A percentile compares a stretch with the other conserved stretches of the same genome.
phyloP scores from a whole-genome alignment of 257 asterid genomes.

The Salvia splendens region DNA sequence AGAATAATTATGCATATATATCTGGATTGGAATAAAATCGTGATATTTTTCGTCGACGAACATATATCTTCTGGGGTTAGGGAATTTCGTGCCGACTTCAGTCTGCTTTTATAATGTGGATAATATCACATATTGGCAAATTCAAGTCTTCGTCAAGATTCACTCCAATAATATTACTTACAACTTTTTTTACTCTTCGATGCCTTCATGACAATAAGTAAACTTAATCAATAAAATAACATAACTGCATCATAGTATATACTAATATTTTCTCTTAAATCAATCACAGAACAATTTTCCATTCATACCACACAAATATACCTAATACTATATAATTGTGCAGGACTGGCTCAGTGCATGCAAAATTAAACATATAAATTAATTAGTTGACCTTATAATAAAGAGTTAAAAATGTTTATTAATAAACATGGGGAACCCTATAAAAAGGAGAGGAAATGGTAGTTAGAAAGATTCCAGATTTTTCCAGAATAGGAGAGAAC shows the following conservation, averaged over 20 bases:
- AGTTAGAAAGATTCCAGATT: conserved; percentile 25
- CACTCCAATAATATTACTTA: not conserved
- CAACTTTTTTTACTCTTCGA: no score
- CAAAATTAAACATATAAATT: not conserved
- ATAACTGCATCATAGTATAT: no score
- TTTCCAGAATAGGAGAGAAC: conserved; percentile 29
- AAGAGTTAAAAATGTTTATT: no score
- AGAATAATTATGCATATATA: not conserved
- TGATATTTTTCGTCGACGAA: not conserved
- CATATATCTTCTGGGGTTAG: not conserved
- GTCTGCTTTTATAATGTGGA: conserved; percentile 15
- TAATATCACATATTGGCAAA: not conserved
- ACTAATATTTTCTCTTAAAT: no score
- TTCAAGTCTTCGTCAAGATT: conserved; percentile 19
- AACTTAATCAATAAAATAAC: no score
- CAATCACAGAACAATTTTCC: no score
- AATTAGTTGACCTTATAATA: not conserved
- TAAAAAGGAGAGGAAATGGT: not conserved
- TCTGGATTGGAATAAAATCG: not conserved
- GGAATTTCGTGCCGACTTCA: conserved; percentile 8
- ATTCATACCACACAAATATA: no score
- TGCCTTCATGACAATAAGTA: no score
- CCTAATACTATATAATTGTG: no score
- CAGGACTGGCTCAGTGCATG: not conserved
- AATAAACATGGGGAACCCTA: conserved; percentile 13